A percentile compares a stretch with the other conserved stretches of the same genome.
These are phyloP conservation scores for Albophoma yamanashiensis DNA, from an alignment of 2,329 filamentous ascomycete species.

Conservation along the genomic window DNA sequence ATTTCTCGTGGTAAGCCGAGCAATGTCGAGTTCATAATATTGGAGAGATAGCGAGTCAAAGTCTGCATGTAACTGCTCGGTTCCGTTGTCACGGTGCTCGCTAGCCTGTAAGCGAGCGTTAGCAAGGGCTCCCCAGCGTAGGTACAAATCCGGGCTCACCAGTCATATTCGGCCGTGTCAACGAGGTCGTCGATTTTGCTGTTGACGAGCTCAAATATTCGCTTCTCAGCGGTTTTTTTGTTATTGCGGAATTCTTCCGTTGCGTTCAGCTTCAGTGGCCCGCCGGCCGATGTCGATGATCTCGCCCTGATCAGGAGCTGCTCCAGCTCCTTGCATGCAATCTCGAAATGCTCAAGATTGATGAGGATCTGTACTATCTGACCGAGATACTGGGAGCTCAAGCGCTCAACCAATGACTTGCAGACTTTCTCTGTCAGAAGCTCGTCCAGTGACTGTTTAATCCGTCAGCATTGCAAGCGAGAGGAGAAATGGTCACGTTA, in stretches of 20 bases:
- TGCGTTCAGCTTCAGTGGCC: constrained; percentile 67
- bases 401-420: constrained; percentile 74
- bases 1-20: constrained; percentile 90
- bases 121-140: neutral
- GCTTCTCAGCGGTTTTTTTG: constrained; percentile 93
- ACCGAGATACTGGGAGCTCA: constrained; percentile 87
- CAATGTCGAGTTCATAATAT: constrained; percentile 93
- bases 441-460: constrained; percentile 69
- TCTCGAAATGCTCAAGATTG: constrained; percentile 94
- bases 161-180: constrained; percentile 95
- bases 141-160: constrained; percentile 33
- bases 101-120: constrained; percentile 26
- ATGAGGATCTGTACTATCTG: constrained; percentile 98
- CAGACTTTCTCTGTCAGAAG: constrained; percentile 91
- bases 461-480: neutral
- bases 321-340: constrained; percentile 82
- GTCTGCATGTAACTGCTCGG: constrained; percentile 95
- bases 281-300: constrained; percentile 70
- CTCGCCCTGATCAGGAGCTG: constrained; percentile 74
- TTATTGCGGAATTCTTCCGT: constrained; percentile 80
- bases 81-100: constrained; percentile 50
- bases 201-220: constrained; percentile 97
- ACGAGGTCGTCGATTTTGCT: constrained; percentile 97
- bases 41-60: constrained; percentile 80
- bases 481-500: neutral